phyloP scores from a whole-genome alignment of 129 eudicot species.

The Lactuca sativa region DNA sequence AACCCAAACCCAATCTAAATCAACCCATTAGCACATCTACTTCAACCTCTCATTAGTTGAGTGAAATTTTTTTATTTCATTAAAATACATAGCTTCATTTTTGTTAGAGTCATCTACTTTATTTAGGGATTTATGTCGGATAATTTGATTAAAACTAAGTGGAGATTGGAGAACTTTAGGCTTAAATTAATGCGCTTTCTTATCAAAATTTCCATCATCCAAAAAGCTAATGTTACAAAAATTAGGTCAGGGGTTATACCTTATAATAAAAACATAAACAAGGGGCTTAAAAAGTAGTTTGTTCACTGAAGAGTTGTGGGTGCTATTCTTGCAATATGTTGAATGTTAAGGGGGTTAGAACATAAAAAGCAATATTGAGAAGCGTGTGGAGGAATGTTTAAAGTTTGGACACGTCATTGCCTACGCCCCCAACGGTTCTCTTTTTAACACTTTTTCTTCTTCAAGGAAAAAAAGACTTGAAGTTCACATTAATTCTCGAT shows the following conservation, averaged over 20 bases:
- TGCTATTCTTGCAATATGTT: neutral
- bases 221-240: slow-evolving; percentile 6
- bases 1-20: no score
- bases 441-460: slow-evolving; percentile 31
- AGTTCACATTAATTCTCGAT: slow-evolving; percentile 22
- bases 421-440: slow-evolving; percentile 42
- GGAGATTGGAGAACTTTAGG: neutral
- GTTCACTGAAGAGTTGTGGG: neutral
- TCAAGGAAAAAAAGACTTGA: slow-evolving; percentile 26
- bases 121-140: neutral
- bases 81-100: no score
- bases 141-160: no score
- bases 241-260: slow-evolving; percentile 10
- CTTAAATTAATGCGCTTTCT: neutral
- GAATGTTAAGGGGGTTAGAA: neutral
- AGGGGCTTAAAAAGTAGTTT: slow-evolving; percentile 4
- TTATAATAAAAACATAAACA: slow-evolving; percentile 6
- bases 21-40: no score
- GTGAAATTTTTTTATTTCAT: no score
- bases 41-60: no score
- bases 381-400: slow-evolving; percentile 17
- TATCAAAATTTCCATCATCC: neutral
- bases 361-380: slow-evolving; percentile 8
- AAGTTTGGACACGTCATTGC: slow-evolving; percentile 37
- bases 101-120: no score